Evolutionary conservation across 805 yeast species (phyloP), one percentile per base, ranked within the genome.

Genomic region (Suhomyces sp.): DNA sequence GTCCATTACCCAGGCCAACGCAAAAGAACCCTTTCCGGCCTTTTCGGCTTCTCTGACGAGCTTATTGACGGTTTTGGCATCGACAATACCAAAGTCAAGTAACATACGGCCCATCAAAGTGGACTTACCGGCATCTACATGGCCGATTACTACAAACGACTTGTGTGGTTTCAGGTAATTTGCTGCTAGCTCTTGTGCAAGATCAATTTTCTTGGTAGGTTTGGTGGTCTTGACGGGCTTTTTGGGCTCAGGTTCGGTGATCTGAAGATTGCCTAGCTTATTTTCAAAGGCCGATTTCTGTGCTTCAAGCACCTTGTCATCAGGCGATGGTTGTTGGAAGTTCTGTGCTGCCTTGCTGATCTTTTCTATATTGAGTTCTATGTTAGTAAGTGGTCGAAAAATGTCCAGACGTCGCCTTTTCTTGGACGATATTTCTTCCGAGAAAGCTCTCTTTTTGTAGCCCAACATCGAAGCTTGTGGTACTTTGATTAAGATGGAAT

Each of bases 1-100:
- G 66, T 88, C 96, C 83, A 89, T 76, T 38, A 88, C 81, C 96
- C 96, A 88, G 1, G 96, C 96, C 48, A 88, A 73, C 4, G 93
- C 89, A 70, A 88, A 88, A 5, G 93, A 87, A 9, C 85, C 82
- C 62, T 89, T 88, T 4, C 96, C 96, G 1, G 78, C 74, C 46
- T 76, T 78, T 38, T 82, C 85, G 31, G 89, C 81, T 57, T 88
- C 91, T 56, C 80, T 80, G 42, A 83, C 79, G 50, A 83, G 72
- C 59, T 83, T 86, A 60, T 84, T 82, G 10, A 87, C 76, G 0
- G 86, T 80, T 48, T 83, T 82, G 36, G 84, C 78, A 60, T 85
- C 87, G 5, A 88, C 84, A 2, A 84, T 83, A 6, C 87, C 87
- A 26, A 81, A 67, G 60, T 88, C 93, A 54, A 81, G 84, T 41